phyloP scores from a whole-genome alignment of 192 early-diverging fungal species.

The Coemansia sp. region DNA sequence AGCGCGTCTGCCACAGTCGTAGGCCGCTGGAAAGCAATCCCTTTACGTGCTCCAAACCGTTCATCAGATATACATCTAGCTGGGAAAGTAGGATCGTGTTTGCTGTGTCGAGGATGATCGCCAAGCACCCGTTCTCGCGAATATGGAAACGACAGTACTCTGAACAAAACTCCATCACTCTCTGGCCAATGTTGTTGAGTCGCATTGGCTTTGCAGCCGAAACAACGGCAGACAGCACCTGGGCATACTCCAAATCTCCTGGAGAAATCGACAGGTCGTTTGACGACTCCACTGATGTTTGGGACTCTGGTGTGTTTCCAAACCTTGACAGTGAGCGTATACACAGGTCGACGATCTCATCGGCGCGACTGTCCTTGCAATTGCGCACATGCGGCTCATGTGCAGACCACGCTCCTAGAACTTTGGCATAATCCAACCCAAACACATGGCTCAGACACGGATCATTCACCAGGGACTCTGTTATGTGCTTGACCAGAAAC shows the following conservation, averaged over 20 bases:
- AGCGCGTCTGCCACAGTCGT: slow-evolving; percentile 46
- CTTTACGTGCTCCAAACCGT: slow-evolving; percentile 10
- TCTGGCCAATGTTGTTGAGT: slow-evolving; percentile 9
- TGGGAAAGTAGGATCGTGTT: slow-evolving; percentile 22
- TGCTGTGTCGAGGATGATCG: slow-evolving; percentile 27
- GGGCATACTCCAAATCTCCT: slow-evolving; percentile 35
- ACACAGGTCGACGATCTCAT: slow-evolving; percentile 33
- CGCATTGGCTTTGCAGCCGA: slow-evolving; percentile 25
- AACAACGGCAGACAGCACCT: slow-evolving; percentile 26
- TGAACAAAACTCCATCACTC: slow-evolving; percentile 39
- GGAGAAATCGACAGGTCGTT: slow-evolving; percentile 14
- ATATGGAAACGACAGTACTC: slow-evolving; percentile 34
- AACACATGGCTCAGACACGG: slow-evolving; percentile 36
- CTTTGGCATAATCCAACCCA: slow-evolving; percentile 44
- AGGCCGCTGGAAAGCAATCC: slow-evolving; percentile 24
- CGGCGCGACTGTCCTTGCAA: slow-evolving; percentile 29
- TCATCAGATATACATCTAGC: slow-evolving; percentile 20
- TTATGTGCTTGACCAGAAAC: slow-evolving; percentile 38
- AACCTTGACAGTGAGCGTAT: slow-evolving; percentile 23
- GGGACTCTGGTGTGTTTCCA: slow-evolving; percentile 25
- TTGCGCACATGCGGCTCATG: slow-evolving; percentile 40
- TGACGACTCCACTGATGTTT: slow-evolving; percentile 25
- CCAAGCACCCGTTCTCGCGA: slow-evolving; percentile 35
- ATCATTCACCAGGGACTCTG: slow-evolving; percentile 26
- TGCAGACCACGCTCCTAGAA: slow-evolving; percentile 40